A percentile compares a stretch with the other conserved stretches of the same genome.
Evolutionary conservation across 768 basidiomycete genomes (phyloP).

Genomic region (Pleurotus pulmonarius): DNA sequence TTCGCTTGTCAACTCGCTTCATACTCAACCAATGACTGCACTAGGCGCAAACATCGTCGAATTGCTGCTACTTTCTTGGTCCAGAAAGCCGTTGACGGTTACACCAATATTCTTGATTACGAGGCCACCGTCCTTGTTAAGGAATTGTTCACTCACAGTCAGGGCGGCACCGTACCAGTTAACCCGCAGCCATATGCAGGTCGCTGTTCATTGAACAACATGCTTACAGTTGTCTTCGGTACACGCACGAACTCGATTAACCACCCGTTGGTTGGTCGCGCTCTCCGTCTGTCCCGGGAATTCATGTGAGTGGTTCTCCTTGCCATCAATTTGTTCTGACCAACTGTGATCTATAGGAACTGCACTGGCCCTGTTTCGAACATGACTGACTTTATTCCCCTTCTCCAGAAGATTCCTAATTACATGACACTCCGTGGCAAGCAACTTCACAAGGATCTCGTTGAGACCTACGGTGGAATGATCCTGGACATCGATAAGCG

Average conservation of each 20-base stretch:
- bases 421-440: conserved; percentile 31
- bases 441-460: conserved; percentile 33
- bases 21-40: neutral
- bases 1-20: neutral
- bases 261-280: conserved; percentile 32
- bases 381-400: conserved; percentile 38
- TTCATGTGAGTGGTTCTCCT: conserved; percentile 33
- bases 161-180: conserved; percentile 27
- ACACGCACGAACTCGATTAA: conserved; percentile 34
- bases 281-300: conserved; percentile 35
- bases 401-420: conserved; percentile 37
- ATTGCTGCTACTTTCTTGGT: conserved; percentile 31
- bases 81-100: conserved; percentile 28
- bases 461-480: conserved; percentile 35
- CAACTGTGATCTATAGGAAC: conserved; percentile 21
- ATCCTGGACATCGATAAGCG: conserved; percentile 31
- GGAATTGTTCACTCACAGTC: conserved; percentile 28
- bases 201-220: conserved; percentile 38
- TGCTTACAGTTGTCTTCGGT: conserved; percentile 40
- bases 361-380: conserved; percentile 42
- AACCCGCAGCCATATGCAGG: conserved; percentile 37
- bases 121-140: conserved; percentile 37
- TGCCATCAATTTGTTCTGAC: neutral
- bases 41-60: conserved; percentile 38
- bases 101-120: conserved; percentile 31